Percentiles rank a stretch among this genome's conserved stretches.
Conservation (phyloP, 2,329 filamentous ascomycete genomes). For the Helotiales sp. region DNA sequence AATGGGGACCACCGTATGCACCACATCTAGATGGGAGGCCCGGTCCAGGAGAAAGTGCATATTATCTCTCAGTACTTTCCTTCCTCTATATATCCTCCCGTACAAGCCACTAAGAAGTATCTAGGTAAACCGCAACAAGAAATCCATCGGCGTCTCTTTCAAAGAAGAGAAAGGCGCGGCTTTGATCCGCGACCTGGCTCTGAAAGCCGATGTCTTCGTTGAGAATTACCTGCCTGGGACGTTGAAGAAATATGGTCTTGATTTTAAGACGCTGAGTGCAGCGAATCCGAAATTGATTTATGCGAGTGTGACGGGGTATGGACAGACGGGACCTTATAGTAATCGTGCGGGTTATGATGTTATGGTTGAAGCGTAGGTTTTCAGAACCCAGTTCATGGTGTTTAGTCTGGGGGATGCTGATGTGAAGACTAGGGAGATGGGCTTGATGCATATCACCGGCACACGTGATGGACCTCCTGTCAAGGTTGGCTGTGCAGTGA, state of each 20-base stretch:
- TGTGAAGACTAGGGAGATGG: slow-evolving; percentile 66
- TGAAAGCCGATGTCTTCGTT: slow-evolving; percentile 86
- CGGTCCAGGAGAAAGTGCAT: slow-evolving; percentile 88
- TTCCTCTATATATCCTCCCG: too few species aligned
- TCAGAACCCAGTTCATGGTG: too few species aligned
- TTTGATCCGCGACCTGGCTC: slow-evolving; percentile 81
- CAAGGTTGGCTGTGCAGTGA: slow-evolving; percentile 94
- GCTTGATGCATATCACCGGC: slow-evolving; percentile 96
- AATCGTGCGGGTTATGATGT: slow-evolving; percentile 92
- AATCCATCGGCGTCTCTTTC: slow-evolving; percentile 87
- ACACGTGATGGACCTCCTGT: slow-evolving; percentile 84
- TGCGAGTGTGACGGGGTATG: slow-evolving; percentile 93
- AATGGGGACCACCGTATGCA: slow-evolving; percentile 94
- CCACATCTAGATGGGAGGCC: slow-evolving; percentile 65
- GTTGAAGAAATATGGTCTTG: slow-evolving; percentile 85
- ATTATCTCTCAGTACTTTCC: slow-evolving; percentile 73
- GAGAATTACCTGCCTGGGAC: slow-evolving; percentile 93
- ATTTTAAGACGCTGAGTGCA: slow-evolving; percentile 76
- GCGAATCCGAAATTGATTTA: slow-evolving; percentile 89
- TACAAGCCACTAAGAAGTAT: background rate
- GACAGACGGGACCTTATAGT: slow-evolving; percentile 88
- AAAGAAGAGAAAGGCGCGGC: slow-evolving; percentile 81
- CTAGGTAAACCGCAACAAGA: slow-evolving; percentile 96
- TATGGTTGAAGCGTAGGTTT: slow-evolving; percentile 81
- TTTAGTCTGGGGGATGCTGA: background rate